Conservation (phyloP, 129 eudicot species). For the Arctium lappa region DNA sequence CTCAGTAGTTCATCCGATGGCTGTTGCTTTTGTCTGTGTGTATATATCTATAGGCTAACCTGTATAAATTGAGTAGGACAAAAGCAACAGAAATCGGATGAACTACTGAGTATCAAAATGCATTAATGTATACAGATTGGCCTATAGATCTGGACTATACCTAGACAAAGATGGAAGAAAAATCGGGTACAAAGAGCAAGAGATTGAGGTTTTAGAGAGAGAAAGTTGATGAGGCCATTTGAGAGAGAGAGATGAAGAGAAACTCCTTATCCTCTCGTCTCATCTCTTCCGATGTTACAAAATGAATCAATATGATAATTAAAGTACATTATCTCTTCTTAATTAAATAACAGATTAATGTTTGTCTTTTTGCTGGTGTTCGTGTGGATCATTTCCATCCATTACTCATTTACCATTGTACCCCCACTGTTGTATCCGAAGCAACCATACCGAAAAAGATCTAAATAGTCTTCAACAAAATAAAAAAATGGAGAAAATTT, state of each 20-base stretch:
- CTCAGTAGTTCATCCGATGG: no score
- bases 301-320: conserved; percentile 22
- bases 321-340: conserved; percentile 24
- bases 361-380: background rate
- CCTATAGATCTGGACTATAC: background rate
- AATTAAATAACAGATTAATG: background rate
- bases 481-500: no score
- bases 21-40: no score
- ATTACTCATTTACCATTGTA: no score
- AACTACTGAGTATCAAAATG: background rate
- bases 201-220: conserved; percentile 6
- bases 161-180: background rate
- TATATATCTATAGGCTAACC: no score
- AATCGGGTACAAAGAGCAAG: conserved; percentile 13
- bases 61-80: background rate
- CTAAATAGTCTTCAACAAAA: no score
- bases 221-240: background rate
- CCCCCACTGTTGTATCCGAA: no score
- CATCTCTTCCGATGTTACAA: background rate
- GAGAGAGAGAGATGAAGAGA: conserved; percentile 2
- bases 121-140: background rate
- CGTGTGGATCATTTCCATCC: no score
- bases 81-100: conserved; percentile 48
- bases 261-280: conserved; percentile 54
- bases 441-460: no score